A percentile compares a stretch with the other conserved stretches of the same genome.
These are phyloP conservation scores for Trypethelium eluteriae DNA, from an alignment of 495 filamentous ascomycete species.

Conservation along the genomic window DNA sequence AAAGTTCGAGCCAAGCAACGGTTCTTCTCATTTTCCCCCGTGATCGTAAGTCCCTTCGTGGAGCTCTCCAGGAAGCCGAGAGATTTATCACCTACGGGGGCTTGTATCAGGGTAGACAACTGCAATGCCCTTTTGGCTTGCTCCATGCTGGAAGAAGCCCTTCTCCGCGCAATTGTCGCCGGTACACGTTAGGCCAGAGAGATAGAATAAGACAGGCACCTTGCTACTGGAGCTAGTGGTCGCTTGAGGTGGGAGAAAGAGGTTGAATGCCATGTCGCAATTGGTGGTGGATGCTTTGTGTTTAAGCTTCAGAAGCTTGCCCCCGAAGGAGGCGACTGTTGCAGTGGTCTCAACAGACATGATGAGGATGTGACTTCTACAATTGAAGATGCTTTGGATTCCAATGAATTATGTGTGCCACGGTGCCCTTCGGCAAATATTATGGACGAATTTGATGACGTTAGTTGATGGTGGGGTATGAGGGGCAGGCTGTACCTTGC, in stretches of 20 bases:
- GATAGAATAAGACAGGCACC: conserved; percentile 78
- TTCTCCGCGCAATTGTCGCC: conserved; percentile 96
- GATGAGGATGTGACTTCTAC: conserved; percentile 14
- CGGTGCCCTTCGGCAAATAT: not conserved
- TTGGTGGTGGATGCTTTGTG: conserved; percentile 57
- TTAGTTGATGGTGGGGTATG: conserved; percentile 7
- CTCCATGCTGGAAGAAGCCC: conserved; percentile 83
- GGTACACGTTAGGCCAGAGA: conserved; percentile 90
- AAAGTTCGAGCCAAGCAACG: not conserved
- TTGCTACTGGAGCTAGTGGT: conserved; percentile 41
- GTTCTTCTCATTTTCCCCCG: not conserved
- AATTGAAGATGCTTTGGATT: not conserved
- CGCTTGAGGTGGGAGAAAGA: conserved; percentile 58
- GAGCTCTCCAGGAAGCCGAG: not conserved
- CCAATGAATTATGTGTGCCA: not conserved
- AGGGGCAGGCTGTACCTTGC: not conserved
- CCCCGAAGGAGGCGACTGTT: conserved; percentile 85
- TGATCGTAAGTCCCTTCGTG: not conserved
- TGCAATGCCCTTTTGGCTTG: conserved; percentile 70
- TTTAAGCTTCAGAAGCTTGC: conserved; percentile 86
- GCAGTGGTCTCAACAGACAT: conserved; percentile 84
- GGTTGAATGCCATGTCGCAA: conserved; percentile 61
- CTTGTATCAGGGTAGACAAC: conserved; percentile 92
- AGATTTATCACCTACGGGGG: conserved; percentile 51
- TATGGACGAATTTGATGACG: conserved; percentile 1